These are phyloP conservation scores for Paramecium sonneborni DNA, from an alignment of 73 alveolate genomes.

Conservation along the genomic window DNA sequence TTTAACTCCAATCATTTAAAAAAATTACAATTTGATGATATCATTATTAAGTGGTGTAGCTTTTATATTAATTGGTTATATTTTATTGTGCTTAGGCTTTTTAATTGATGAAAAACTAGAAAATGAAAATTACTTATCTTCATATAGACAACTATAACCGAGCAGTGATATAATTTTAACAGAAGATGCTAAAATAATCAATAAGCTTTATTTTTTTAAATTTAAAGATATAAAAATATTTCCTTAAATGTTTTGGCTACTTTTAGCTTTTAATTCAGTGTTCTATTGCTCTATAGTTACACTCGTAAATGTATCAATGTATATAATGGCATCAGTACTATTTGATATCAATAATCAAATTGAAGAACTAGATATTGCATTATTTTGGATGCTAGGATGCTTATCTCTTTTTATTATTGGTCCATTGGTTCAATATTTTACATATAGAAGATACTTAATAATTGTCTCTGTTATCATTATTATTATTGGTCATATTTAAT, in stretches of 20 bases:
- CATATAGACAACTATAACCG: not conserved
- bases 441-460: conserved; percentile 20
- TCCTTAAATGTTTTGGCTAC: conserved; percentile 29
- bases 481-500: not conserved
- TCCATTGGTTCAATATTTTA: conserved; percentile 17
- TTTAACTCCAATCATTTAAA: not conserved
- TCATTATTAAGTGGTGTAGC: not conserved
- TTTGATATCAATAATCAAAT: conserved; percentile 14
- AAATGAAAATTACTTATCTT: conserved; percentile 6
- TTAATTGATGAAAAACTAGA: not conserved
- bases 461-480: not conserved
- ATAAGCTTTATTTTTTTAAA: conserved; percentile 1
- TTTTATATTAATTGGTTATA: not conserved
- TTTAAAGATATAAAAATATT: conserved; percentile 10
- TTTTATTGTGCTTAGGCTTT: not conserved
- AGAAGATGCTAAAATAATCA: not conserved
- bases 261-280: not conserved
- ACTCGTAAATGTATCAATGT: conserved; percentile 17
- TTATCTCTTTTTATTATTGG: not conserved
- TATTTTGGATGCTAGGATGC: conserved; percentile 48
- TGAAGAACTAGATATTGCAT: not conserved
- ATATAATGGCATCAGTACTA: not conserved
- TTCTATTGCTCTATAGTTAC: conserved; percentile 14
- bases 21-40: not conserved
- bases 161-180: not conserved